Percentiles rank a stretch among this genome's conserved stretches.
Conservation (phyloP, 257 asterid species). For the Gardenia jasminoides region DNA sequence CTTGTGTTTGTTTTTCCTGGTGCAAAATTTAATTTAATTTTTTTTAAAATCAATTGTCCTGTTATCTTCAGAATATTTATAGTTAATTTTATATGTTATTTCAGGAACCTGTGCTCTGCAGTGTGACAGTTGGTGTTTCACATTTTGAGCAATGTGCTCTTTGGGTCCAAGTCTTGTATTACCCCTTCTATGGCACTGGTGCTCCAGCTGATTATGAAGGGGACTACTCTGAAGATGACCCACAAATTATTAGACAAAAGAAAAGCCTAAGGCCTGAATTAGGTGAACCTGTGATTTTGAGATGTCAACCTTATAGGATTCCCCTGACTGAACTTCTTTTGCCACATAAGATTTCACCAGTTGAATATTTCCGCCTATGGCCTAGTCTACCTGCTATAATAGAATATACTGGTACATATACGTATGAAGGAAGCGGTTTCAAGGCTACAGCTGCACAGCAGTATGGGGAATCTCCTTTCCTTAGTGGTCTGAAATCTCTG, state of each 20-base stretch:
- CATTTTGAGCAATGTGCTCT: constrained; percentile 80
- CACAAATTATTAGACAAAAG: constrained; percentile 55
- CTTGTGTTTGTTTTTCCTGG: neutral
- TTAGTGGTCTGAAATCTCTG: constrained; percentile 74
- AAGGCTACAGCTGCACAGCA: constrained; percentile 96
- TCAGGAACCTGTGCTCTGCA: constrained; percentile 78
- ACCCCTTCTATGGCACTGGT: constrained; percentile 70
- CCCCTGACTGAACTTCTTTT: constrained; percentile 89
- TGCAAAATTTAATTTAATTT: too few species aligned
- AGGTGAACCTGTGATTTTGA: constrained; percentile 69
- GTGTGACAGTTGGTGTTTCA: constrained; percentile 88
- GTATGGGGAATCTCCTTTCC: constrained; percentile 90
- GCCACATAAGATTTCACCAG: constrained; percentile 95
- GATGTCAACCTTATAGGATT: constrained; percentile 95
- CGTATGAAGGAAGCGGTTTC: constrained; percentile 93
- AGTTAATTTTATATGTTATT: constrained; percentile 6
- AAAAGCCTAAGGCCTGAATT: constrained; percentile 54
- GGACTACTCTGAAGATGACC: constrained; percentile 64
- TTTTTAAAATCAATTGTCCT: too few species aligned
- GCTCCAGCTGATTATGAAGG: constrained; percentile 65
- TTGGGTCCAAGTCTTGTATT: constrained; percentile 88
- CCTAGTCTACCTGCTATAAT: constrained; percentile 89
- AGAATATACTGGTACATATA: constrained; percentile 80
- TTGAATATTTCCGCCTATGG: constrained; percentile 92
- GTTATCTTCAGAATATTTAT: neutral